Percentiles rank a stretch among this genome's conserved stretches.
Conservation (phyloP, 1,139 yeast species). For the Kodamaea ohmeri region DNA sequence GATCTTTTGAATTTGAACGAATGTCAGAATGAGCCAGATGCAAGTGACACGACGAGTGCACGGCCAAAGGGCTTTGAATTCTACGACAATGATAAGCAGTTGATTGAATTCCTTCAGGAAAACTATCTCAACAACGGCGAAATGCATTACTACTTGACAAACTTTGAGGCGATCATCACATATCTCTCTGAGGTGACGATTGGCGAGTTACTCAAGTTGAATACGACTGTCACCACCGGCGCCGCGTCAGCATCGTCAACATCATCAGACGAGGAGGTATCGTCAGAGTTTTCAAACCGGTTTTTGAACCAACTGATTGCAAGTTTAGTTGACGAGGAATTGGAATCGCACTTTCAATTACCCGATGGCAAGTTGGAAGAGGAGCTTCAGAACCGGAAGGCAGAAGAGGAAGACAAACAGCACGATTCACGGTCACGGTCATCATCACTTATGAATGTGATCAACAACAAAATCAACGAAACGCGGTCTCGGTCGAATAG, state of each 20-base stretch:
- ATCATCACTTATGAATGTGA: constrained; percentile 38
- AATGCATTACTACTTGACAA: constrained; percentile 39
- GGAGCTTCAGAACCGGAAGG: constrained; percentile 19
- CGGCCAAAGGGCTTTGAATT: constrained; percentile 20
- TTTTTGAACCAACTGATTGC: constrained; percentile 15
- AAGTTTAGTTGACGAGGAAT: constrained; percentile 34
- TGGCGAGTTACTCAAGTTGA: constrained; percentile 23
- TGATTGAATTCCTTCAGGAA: constrained; percentile 28
- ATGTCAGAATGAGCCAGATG: constrained; percentile 5
- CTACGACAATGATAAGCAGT: constrained; percentile 31
- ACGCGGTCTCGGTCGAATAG: constrained; percentile 37
- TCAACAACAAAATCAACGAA: constrained; percentile 32
- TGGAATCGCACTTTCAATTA: constrained; percentile 29
- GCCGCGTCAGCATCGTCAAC: constrained; percentile 9
- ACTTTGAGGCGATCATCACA: constrained; percentile 42
- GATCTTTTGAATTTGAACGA: constrained; percentile 35
- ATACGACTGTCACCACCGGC: constrained; percentile 3
- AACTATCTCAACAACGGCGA: constrained; percentile 41
- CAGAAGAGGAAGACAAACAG: constrained; percentile 17
- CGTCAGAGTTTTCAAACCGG: constrained; percentile 10
- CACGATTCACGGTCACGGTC: constrained; percentile 33
- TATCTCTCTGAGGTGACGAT: constrained; percentile 40
- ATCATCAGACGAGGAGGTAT: constrained; percentile 9
- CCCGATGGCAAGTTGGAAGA: constrained; percentile 28
- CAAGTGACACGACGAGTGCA: constrained; percentile 6